Percentiles rank a stretch among this genome's conserved stretches.
phyloP scores from a whole-genome alignment of 2,329 filamentous ascomycete genomes.

The Calonectria pseudoreteaudii region DNA sequence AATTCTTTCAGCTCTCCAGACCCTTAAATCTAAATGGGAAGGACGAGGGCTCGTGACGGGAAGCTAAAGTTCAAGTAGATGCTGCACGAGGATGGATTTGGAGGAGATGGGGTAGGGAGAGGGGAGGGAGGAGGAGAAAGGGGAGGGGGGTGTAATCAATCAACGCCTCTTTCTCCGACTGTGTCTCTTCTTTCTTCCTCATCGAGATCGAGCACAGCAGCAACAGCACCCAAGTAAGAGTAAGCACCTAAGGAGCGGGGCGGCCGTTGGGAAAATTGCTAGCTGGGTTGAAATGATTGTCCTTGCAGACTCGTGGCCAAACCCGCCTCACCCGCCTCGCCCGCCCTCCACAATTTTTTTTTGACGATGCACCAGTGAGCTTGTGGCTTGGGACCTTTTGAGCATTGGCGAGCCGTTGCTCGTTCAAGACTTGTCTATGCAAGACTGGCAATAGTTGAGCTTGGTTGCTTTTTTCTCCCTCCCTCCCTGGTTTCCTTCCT shows the following conservation, averaged over 20 bases:
- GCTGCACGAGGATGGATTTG: neutral
- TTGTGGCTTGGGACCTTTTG: neutral
- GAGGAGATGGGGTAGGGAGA: neutral
- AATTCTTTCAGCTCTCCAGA: neutral
- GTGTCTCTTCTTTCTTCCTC: neutral
- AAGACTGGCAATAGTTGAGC: neutral
- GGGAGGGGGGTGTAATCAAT: conserved; percentile 1
- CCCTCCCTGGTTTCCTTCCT: neutral
- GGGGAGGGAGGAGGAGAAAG: neutral
- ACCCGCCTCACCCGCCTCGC: conserved; percentile 25
- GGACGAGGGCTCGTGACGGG: neutral
- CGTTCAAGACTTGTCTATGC: neutral
- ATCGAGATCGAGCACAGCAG: neutral
- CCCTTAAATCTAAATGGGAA: neutral
- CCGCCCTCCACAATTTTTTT: neutral
- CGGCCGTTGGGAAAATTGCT: conserved; percentile 15
- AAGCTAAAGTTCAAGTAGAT: neutral
- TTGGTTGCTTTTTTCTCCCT: neutral
- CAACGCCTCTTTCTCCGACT: neutral
- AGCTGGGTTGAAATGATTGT: conserved; percentile 17
- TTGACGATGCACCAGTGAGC: neutral
- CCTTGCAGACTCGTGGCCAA: conserved; percentile 13
- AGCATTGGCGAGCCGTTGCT: neutral
- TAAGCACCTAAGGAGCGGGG: neutral
- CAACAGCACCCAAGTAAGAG: neutral